Conservation (phyloP, 768 basidiomycete genomes). For the Pleurotus tuber-regium region DNA sequence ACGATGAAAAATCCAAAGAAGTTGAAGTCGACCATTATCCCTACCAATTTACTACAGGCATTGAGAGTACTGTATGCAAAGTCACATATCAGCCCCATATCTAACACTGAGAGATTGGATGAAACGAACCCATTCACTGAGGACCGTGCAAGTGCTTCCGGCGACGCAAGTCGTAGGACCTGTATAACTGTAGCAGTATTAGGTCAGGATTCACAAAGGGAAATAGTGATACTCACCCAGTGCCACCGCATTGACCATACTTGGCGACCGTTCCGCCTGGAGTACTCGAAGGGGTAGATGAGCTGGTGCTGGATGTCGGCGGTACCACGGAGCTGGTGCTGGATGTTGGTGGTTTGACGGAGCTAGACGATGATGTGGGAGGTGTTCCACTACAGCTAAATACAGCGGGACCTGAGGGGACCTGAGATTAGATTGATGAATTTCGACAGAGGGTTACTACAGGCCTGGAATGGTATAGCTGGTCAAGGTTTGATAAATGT, state of each 20-base stretch:
- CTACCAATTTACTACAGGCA: too few relatives aligned
- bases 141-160: slow-evolving; percentile 33
- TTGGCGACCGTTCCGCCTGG: neutral
- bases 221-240: slow-evolving; percentile 25
- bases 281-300: neutral
- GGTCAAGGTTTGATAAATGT: slow-evolving; percentile 1
- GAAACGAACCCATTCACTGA: slow-evolving; percentile 22
- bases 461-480: slow-evolving; percentile 5
- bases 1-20: too few relatives aligned
- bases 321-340: neutral
- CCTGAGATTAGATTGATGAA: neutral
- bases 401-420: neutral
- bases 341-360: neutral
- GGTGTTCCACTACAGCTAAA: slow-evolving; percentile 1
- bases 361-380: neutral
- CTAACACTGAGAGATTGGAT: too few relatives aligned
- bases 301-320: neutral
- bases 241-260: slow-evolving; percentile 52
- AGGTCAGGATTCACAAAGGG: neutral
- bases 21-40: too few relatives aligned
- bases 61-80: too few relatives aligned
- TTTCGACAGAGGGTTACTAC: neutral
- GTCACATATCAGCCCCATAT: too few relatives aligned
- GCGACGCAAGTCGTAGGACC: slow-evolving; percentile 38
- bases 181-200: slow-evolving; percentile 18